These are phyloP conservation scores for Filosporella fistucella DNA, from an alignment of 495 filamentous ascomycete genomes.

Conservation along the genomic window DNA sequence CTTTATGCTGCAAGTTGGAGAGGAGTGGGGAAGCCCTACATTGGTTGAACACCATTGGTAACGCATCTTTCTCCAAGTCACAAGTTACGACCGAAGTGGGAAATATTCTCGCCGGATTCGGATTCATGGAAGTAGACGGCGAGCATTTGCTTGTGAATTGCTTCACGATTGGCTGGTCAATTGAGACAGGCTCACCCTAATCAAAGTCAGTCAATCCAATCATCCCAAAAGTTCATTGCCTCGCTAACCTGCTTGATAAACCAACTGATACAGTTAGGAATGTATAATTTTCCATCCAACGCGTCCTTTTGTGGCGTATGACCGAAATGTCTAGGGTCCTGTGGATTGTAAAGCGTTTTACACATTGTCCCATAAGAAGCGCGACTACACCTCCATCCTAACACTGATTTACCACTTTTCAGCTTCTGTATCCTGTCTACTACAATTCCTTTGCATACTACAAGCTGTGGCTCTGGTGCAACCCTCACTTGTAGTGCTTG, in stretches of 20 bases:
- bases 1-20: background rate
- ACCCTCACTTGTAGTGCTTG: conserved; percentile 37
- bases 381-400: conserved; percentile 45
- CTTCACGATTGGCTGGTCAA: conserved; percentile 32
- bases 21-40: conserved; percentile 10
- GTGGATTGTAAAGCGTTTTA: conserved; percentile 39
- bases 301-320: conserved; percentile 22
- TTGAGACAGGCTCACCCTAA: conserved; percentile 32
- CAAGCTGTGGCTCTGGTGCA: conserved; percentile 53
- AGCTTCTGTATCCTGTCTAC: conserved; percentile 48
- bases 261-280: conserved; percentile 10
- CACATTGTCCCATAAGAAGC: conserved; percentile 52
- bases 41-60: conserved; percentile 30
- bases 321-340: conserved; percentile 16
- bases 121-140: conserved; percentile 16
- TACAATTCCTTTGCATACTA: conserved; percentile 51
- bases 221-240: background rate
- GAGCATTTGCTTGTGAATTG: conserved; percentile 31
- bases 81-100: conserved; percentile 31
- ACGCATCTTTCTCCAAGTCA: conserved; percentile 21
- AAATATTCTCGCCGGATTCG: conserved; percentile 27
- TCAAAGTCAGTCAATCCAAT: background rate
- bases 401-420: conserved; percentile 33
- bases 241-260: conserved; percentile 14
- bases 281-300: conserved; percentile 17